Evolutionary conservation across 1,139 yeast genomes (phyloP), one percentile per base, ranked within the genome.

Genomic region (Candida dubliniensis): DNA sequence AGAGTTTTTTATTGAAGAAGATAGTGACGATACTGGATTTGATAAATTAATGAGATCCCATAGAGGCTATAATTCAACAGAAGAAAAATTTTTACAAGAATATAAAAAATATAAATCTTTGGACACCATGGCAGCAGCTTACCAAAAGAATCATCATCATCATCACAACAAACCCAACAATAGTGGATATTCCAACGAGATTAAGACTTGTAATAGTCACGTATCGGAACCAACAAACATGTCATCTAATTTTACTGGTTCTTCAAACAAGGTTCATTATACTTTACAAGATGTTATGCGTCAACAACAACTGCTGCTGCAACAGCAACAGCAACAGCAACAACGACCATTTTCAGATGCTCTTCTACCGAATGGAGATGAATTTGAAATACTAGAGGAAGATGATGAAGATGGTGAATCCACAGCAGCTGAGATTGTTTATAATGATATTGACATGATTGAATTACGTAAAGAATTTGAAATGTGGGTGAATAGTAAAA

Each of bases 1-100:
- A 15, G 77, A 74, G 34, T 56, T 77, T 11, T 78, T 78, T 52
- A 67, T 63, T 14, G 69, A 67, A 29, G 56, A 63, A 24, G 75
- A 69, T 44, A 53, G 57, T 33, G 69, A 63, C 43, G 60, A 56
- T 15, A 58, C 62, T 11, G 41, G 48, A 6, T 33, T 57, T 23
- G 72, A 67, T 30, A 53, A 57, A 37, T 45, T 64, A 24, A 53
- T 59, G 5, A 54, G 55, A 31, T 40, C 48, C 23, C 49, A 53
- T 46, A 59, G 56, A 46, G 64, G 63, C 10, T 57, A 56, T 48
- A 41, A 38, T 36, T 43, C 50, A 15, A 42, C 44, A 8, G 77
- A 73, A 49, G 71, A 67, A 48, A 51, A 54, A 30, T 73, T 74
- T 52, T 52, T 72, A 36, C 54, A 52, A 25, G 67, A 67, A 39